Evolutionary conservation across 345 rosid species (phyloP).

Genomic region (Syzygium aromaticum): DNA sequence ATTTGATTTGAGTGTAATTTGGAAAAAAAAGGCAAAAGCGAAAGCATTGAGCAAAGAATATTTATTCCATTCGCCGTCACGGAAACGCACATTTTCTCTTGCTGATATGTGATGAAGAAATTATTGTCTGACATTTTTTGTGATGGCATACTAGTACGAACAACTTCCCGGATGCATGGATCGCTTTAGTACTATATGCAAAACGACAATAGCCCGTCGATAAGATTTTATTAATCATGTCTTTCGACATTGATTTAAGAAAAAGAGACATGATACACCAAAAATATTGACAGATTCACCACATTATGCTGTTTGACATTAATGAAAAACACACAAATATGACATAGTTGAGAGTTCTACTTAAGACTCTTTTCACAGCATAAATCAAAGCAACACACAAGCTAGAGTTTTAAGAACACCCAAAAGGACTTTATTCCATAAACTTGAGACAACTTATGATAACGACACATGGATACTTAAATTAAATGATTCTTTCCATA

Average conservation of each 20-base stretch:
- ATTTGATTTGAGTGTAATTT: background rate
- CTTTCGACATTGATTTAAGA: background rate
- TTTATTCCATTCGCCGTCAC: background rate
- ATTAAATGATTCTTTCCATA: background rate
- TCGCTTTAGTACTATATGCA: background rate
- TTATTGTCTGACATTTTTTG: too few species aligned
- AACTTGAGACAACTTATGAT: background rate
- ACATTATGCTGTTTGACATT: background rate
- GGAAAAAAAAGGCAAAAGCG: background rate
- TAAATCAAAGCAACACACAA: background rate
- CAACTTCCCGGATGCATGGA: background rate
- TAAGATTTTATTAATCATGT: too few species aligned
- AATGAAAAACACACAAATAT: background rate
- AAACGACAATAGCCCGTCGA: background rate
- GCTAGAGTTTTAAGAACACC: background rate
- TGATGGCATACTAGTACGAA: background rate
- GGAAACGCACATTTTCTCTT: background rate
- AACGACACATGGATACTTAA: background rate
- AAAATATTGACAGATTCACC: background rate
- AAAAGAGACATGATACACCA: background rate
- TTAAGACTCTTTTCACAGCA: background rate
- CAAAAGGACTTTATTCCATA: background rate
- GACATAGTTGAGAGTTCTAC: background rate
- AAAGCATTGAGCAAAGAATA: background rate
- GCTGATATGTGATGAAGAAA: background rate